Percentiles rank a stretch among this genome's conserved stretches.
Conservation (phyloP, 768 basidiomycete genomes). For the Podaxis carcinomalis region DNA sequence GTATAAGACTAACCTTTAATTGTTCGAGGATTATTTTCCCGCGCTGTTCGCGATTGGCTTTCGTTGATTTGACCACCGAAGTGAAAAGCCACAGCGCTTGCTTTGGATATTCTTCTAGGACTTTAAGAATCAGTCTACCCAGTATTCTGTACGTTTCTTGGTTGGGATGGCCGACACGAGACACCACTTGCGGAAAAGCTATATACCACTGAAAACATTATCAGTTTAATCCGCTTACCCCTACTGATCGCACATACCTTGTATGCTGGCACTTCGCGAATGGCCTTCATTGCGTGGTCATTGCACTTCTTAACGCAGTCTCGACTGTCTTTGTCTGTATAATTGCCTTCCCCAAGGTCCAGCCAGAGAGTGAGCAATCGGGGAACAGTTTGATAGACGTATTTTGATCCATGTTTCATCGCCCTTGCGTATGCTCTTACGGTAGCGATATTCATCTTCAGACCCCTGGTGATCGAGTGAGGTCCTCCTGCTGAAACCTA, state of each 20-base stretch:
- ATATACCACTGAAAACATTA: conserved; percentile 73
- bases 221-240: background rate
- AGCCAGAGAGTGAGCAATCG: conserved; percentile 93
- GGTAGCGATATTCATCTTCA: conserved; percentile 63
- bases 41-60: conserved; percentile 50
- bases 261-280: conserved; percentile 66
- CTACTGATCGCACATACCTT: conserved; percentile 46
- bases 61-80: conserved; percentile 83
- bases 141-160: conserved; percentile 56
- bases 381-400: conserved; percentile 92
- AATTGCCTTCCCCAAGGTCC: conserved; percentile 68
- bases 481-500: background rate
- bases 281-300: conserved; percentile 45
- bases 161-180: conserved; percentile 80
- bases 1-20: conserved; percentile 43
- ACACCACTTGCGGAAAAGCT: conserved; percentile 95
- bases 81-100: conserved; percentile 93
- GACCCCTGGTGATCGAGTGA: conserved; percentile 34
- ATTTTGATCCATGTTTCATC: conserved; percentile 84
- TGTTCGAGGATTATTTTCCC: conserved; percentile 56
- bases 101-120: conserved; percentile 81
- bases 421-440: conserved; percentile 67
- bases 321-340: conserved; percentile 22
- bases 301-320: conserved; percentile 52
- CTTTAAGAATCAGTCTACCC: conserved; percentile 58